A percentile compares a stretch with the other conserved stretches of the same genome.
These are phyloP conservation scores for Parasarocladium wereldwijsianum DNA, from an alignment of 2,329 filamentous ascomycete species.

Conservation along the genomic window DNA sequence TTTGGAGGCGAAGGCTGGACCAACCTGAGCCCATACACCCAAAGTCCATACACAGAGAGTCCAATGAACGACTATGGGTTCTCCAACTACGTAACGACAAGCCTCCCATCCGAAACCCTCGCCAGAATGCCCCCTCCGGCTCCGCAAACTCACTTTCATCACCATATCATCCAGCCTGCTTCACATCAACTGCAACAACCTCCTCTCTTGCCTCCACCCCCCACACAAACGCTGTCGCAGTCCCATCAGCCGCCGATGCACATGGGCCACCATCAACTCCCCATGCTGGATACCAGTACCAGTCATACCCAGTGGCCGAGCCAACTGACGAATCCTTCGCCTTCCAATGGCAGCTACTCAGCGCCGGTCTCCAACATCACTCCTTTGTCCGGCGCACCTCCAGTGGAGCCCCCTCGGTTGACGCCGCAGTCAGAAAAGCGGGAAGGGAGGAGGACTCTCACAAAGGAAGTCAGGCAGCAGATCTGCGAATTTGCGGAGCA, in stretches of 20 bases:
- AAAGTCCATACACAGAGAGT: constrained; percentile 34
- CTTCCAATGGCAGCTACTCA: constrained; percentile 32
- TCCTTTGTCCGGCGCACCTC: constrained; percentile 37
- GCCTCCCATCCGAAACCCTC: constrained; percentile 34
- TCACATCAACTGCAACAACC: constrained; percentile 10
- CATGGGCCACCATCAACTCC: constrained; percentile 31
- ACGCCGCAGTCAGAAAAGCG: constrained; percentile 41
- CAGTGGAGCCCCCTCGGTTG: constrained; percentile 13
- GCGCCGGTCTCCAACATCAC: constrained; percentile 44
- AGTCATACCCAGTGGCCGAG: constrained; percentile 73
- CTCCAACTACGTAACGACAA: constrained; percentile 40
- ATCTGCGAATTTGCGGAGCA: constrained; percentile 95
- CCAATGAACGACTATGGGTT: constrained; percentile 53
- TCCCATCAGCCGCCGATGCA: constrained; percentile 3
- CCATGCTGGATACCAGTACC: constrained; percentile 42
- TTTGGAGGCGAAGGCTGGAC: constrained; percentile 35
- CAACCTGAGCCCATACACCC: constrained; percentile 46
- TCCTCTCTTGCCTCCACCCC: constrained; percentile 23
- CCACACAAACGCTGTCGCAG: constrained; percentile 1
- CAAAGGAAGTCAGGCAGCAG: constrained; percentile 72
- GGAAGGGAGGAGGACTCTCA: constrained; percentile 77
- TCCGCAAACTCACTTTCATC: constrained; percentile 9
- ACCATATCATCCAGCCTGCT: constrained; percentile 21
- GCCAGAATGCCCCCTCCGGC: constrained; percentile 43
- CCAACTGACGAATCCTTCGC: constrained; percentile 58